Percentiles rank a stretch among this genome's conserved stretches.
Evolutionary conservation across 2,329 filamentous ascomycete species (phyloP).

Genomic region (Stagonosporopsis vannaccii): DNA sequence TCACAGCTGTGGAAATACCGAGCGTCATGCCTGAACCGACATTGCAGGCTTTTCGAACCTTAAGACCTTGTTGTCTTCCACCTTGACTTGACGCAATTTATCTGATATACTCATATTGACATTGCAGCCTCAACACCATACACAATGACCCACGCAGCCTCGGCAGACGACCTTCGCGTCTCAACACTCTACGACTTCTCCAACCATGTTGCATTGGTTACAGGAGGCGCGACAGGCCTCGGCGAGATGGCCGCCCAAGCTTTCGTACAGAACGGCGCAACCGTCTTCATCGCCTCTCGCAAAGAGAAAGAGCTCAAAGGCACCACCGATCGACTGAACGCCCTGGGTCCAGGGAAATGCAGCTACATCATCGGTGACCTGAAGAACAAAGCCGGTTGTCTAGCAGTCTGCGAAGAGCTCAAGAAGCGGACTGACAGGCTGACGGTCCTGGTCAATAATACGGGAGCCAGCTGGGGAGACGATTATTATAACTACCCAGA

Average conservation of each 20-base stretch:
- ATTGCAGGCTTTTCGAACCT: background rate
- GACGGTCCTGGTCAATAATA: conserved; percentile 62
- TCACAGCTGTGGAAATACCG: conserved; percentile 3
- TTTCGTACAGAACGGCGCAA: conserved; percentile 61
- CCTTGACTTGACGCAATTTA: background rate
- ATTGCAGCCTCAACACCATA: background rate
- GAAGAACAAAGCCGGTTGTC: conserved; percentile 60
- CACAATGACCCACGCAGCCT: conserved; percentile 41
- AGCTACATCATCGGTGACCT: conserved; percentile 60
- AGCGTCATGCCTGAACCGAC: conserved; percentile 10
- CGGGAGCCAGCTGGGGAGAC: conserved; percentile 62
- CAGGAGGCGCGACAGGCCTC: conserved; percentile 60
- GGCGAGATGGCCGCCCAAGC: conserved; percentile 64
- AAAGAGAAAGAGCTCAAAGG: conserved; percentile 60
- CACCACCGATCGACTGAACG: conserved; percentile 57
- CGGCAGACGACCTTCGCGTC: conserved; percentile 44
- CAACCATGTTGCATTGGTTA: conserved; percentile 56
- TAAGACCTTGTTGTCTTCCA: background rate
- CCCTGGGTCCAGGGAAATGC: conserved; percentile 60
- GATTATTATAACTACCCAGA: conserved; percentile 66
- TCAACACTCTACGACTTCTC: conserved; percentile 46
- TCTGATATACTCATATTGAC: background rate
- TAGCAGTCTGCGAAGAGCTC: conserved; percentile 57
- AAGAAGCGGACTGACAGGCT: conserved; percentile 53
- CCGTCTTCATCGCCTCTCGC: conserved; percentile 62